Percentiles rank a stretch among this genome's conserved stretches.
These are phyloP conservation scores for Polytrichum commune DNA, from an alignment of 225 moss, liverwort and hornwort genomes.

Conservation along the genomic window DNA sequence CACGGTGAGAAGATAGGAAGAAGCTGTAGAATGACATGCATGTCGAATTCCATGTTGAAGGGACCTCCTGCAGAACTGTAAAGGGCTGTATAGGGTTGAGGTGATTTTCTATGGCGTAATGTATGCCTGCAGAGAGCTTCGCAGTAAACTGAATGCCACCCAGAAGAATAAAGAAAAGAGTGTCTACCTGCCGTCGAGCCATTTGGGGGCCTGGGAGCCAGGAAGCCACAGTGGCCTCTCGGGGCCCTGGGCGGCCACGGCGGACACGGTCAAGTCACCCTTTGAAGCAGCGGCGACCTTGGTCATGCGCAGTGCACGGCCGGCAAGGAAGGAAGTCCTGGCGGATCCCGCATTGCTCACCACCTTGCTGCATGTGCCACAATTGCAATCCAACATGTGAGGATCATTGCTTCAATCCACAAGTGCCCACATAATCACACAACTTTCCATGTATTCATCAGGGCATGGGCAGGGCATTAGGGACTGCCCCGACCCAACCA, in stretches of 20 bases:
- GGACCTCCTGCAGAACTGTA: too few species aligned
- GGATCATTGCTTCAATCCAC: too few species aligned
- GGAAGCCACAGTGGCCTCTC: conserved; percentile 92
- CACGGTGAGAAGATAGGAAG: too few species aligned
- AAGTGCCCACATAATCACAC: not conserved
- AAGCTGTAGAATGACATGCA: too few species aligned
- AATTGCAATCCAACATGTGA: not conserved
- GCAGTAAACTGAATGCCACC: too few species aligned
- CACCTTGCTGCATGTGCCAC: conserved; percentile 49
- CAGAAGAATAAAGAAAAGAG: not conserved
- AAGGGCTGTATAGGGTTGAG: too few species aligned
- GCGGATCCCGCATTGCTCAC: conserved; percentile 54
- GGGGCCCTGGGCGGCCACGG: conserved; percentile 27
- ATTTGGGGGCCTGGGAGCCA: conserved; percentile 58
- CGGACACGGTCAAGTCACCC: conserved; percentile 37
- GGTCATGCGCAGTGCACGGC: conserved; percentile 63
- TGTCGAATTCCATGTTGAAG: too few species aligned
- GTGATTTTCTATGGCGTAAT: too few species aligned
- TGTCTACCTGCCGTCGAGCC: conserved; percentile 57
- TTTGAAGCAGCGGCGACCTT: conserved; percentile 32
- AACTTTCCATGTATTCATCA: not conserved
- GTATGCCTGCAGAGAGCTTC: too few species aligned
- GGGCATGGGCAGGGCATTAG: not conserved
- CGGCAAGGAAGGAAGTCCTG: conserved; percentile 69
- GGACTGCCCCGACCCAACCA: not conserved